Percentiles rank a stretch among this genome's conserved stretches.
These are phyloP conservation scores for Rhizoctonia solani DNA, from an alignment of 1,284 basidiomycete genomes.

Conservation along the genomic window DNA sequence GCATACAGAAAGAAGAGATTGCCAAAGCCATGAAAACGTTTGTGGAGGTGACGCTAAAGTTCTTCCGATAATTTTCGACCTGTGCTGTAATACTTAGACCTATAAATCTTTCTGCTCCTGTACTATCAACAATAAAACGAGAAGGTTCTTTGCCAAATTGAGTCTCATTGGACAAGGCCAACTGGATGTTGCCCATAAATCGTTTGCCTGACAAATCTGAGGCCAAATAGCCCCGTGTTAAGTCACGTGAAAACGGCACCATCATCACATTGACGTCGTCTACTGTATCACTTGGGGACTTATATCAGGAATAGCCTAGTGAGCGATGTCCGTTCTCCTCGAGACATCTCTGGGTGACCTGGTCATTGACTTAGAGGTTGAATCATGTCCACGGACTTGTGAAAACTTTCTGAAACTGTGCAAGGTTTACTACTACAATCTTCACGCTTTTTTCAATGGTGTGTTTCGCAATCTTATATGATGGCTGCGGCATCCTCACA, in stretches of 20 bases:
- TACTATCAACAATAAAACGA: neutral
- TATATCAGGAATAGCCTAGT: constrained; percentile 19
- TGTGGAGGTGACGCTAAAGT: constrained; percentile 43
- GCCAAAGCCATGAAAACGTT: constrained; percentile 55
- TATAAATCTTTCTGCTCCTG: neutral
- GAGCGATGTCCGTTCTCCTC: constrained; percentile 86
- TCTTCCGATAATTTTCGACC: constrained; percentile 18
- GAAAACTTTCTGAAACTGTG: constrained; percentile 97
- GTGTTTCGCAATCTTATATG: neutral
- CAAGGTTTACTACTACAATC: constrained; percentile 94
- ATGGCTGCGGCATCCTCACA: neutral
- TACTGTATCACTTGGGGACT: no score
- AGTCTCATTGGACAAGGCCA: no score
- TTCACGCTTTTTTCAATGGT: constrained; percentile 96
- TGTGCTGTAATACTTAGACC: neutral
- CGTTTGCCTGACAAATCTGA: no score
- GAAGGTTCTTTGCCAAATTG: neutral
- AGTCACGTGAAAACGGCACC: neutral
- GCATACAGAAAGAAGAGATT: constrained; percentile 49
- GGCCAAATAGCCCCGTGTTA: no score
- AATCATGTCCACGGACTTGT: constrained; percentile 85
- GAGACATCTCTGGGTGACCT: constrained; percentile 96
- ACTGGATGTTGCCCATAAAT: no score
- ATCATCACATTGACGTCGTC: neutral
- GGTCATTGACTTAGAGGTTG: constrained; percentile 94